Conservation (phyloP, 2,329 filamentous ascomycete genomes). For the Xylaria sp. region DNA sequence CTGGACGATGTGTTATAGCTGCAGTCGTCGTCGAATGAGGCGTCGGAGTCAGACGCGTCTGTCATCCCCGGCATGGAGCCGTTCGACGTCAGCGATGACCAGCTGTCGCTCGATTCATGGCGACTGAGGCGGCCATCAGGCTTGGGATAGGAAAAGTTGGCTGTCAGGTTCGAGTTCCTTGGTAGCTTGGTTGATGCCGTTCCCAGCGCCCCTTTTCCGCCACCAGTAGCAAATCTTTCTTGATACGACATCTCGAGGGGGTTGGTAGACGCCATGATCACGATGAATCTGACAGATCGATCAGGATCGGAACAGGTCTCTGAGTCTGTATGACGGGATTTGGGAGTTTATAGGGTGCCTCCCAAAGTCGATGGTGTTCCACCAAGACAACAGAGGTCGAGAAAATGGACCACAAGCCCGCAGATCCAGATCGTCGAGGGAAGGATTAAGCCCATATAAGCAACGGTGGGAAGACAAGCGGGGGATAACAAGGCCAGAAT, state of each 20-base stretch:
- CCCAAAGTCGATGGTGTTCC: constrained; percentile 14
- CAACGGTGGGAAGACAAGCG: constrained; percentile 19
- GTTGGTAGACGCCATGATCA: constrained; percentile 30
- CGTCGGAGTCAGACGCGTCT: constrained; percentile 56
- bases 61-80: constrained; percentile 52
- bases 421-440: constrained; percentile 29
- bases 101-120: constrained; percentile 35
- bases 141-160: constrained; percentile 42
- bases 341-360: constrained; percentile 32
- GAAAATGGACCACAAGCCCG: constrained; percentile 17
- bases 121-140: constrained; percentile 29
- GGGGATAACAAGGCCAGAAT: constrained; percentile 23
- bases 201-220: constrained; percentile 12
- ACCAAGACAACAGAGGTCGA: constrained; percentile 23
- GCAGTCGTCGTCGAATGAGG: constrained; percentile 54
- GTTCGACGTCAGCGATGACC: constrained; percentile 50
- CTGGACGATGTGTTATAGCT: constrained; percentile 49
- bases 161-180: constrained; percentile 28
- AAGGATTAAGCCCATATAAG: constrained; percentile 22
- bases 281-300: constrained; percentile 20
- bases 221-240: constrained; percentile 9
- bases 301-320: constrained; percentile 20
- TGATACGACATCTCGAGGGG: constrained; percentile 12
- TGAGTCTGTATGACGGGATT: constrained; percentile 31
- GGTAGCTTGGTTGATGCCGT: constrained; percentile 16